Conservation (phyloP, 192 early-diverging fungal genomes). For the Coemansia sp. region DNA sequence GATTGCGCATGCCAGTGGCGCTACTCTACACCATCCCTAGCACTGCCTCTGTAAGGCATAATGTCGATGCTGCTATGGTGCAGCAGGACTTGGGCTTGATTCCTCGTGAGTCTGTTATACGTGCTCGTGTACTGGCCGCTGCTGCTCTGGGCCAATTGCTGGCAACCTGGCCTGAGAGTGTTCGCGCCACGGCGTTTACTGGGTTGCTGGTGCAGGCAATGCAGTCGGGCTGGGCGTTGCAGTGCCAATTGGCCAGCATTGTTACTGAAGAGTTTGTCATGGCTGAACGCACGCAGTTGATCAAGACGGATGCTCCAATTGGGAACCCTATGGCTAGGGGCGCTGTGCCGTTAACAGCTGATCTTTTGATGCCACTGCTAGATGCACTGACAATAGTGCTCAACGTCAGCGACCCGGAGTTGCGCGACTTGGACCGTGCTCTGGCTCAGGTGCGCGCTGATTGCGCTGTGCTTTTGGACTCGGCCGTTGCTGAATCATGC, state of each 20-base stretch:
- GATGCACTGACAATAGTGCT: conserved; percentile 55
- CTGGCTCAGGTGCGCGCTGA: conserved; percentile 67
- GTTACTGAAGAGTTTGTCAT: conserved; percentile 80
- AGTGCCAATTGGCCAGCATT: conserved; percentile 73
- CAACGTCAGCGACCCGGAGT: conserved; percentile 58
- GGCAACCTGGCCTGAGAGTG: conserved; percentile 57
- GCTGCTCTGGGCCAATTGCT: conserved; percentile 78
- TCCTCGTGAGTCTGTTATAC: conserved; percentile 69
- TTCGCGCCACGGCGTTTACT: conserved; percentile 52
- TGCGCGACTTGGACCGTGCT: conserved; percentile 63
- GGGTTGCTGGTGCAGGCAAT: conserved; percentile 63
- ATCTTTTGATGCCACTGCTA: conserved; percentile 61
- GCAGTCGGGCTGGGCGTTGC: conserved; percentile 71
- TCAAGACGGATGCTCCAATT: background rate
- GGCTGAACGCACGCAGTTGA: conserved; percentile 48
- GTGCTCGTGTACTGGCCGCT: conserved; percentile 75
- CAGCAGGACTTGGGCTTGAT: conserved; percentile 88
- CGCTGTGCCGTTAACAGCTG: conserved; percentile 28
- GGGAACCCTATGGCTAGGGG: conserved; percentile 9
- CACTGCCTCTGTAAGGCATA: conserved; percentile 50
- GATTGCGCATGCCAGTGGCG: conserved; percentile 65
- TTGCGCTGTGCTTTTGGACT: conserved; percentile 63
- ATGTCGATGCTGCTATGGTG: conserved; percentile 90
- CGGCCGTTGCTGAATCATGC: conserved; percentile 25
- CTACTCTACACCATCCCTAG: conserved; percentile 30